A percentile compares a stretch with the other conserved stretches of the same genome.
Evolutionary conservation across 2,329 filamentous ascomycete species (phyloP).

Genomic region (Aspergillus sp.): DNA sequence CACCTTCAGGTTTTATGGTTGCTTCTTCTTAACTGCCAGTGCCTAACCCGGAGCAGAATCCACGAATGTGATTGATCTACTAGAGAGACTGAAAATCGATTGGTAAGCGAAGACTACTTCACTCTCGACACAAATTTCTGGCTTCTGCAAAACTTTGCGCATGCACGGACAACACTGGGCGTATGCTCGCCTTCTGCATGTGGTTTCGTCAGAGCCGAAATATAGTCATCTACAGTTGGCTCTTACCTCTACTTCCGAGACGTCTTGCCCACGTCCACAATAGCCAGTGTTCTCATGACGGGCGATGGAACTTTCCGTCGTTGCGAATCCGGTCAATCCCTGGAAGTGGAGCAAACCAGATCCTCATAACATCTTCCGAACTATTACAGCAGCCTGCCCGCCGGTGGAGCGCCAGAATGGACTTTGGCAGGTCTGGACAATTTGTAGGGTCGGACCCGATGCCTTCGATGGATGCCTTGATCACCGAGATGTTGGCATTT

Average conservation of each 20-base stretch:
- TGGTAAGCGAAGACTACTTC: not conserved
- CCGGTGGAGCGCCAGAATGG: not conserved
- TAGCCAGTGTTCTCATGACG: not conserved
- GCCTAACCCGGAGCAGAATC: not conserved
- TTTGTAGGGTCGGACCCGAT: not conserved
- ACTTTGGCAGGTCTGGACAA: not conserved
- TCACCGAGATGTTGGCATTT: not conserved
- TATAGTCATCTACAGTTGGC: not conserved
- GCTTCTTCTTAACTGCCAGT: not conserved
- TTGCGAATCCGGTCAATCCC: not conserved
- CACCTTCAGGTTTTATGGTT: not conserved
- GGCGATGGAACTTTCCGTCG: not conserved
- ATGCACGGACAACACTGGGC: not conserved
- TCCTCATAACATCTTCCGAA: not conserved
- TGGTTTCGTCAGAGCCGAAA: not conserved
- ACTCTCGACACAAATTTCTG: not conserved
- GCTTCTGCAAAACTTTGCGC: not conserved
- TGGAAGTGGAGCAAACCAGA: not conserved
- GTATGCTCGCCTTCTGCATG: not conserved
- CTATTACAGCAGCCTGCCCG: not conserved
- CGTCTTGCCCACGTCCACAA: not conserved
- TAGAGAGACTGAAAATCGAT: not conserved
- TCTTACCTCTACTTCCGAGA: not conserved
- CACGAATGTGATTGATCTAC: not conserved
- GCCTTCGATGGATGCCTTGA: not conserved